Percentiles rank a stretch among this genome's conserved stretches.
Conservation (phyloP, 441 rosid species). For the Heliophila coronopifolia region DNA sequence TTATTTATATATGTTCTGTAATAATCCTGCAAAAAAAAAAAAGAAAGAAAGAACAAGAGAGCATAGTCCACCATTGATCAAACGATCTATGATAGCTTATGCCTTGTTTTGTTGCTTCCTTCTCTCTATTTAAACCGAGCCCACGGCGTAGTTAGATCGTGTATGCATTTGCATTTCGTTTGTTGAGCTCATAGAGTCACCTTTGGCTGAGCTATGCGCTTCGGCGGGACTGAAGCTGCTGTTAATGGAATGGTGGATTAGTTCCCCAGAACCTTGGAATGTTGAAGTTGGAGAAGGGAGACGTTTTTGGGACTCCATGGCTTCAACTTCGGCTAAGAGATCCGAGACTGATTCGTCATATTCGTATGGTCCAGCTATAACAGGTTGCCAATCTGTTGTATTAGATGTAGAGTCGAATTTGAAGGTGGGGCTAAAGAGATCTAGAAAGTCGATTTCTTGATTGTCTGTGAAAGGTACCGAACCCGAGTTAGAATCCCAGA, state of each 20-base stretch:
- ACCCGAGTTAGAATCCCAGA: slow-evolving; percentile 44
- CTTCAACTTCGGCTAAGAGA: slow-evolving; percentile 95
- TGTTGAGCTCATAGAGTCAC: slow-evolving; percentile 69
- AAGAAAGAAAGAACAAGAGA: background rate
- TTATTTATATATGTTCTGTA: slow-evolving; percentile 32
- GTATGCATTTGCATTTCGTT: slow-evolving; percentile 50
- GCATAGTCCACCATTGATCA: slow-evolving; percentile 25
- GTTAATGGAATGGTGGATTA: slow-evolving; percentile 49
- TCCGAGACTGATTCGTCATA: slow-evolving; percentile 95
- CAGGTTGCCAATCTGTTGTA: slow-evolving; percentile 57
- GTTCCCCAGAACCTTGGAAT: slow-evolving; percentile 39
- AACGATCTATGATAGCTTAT: slow-evolving; percentile 21
- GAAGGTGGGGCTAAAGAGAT: slow-evolving; percentile 41
- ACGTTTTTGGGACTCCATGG: slow-evolving; percentile 81
- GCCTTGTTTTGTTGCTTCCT: slow-evolving; percentile 7
- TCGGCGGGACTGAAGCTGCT: slow-evolving; percentile 72
- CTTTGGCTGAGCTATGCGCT: slow-evolving; percentile 61
- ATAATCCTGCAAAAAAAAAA: slow-evolving; percentile 23
- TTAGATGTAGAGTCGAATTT: slow-evolving; percentile 37
- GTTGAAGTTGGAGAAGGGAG: slow-evolving; percentile 84
- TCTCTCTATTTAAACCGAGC: slow-evolving; percentile 12
- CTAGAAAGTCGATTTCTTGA: slow-evolving; percentile 48
- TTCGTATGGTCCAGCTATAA: slow-evolving; percentile 55
- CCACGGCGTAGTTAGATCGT: slow-evolving; percentile 36
- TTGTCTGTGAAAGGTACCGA: slow-evolving; percentile 38